Conservation (phyloP, 805 yeast species). For the Monosporozyma yasuniensis region DNA sequence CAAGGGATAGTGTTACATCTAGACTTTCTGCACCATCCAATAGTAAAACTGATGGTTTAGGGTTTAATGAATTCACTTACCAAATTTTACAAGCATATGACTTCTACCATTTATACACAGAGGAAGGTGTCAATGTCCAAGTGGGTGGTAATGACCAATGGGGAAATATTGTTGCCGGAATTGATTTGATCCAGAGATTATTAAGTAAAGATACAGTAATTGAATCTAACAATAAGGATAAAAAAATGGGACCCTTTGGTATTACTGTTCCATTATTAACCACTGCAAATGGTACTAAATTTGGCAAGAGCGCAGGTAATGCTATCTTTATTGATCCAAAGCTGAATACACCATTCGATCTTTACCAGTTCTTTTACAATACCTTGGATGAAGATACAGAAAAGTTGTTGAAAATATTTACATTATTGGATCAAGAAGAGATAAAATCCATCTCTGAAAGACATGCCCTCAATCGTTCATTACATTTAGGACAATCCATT, state of each 20-base stretch:
- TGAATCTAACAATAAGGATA: slow-evolving; percentile 11
- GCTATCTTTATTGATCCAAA: slow-evolving; percentile 76
- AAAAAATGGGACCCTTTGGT: slow-evolving; percentile 44
- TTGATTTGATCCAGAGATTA: slow-evolving; percentile 65
- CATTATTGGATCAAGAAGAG: slow-evolving; percentile 58
- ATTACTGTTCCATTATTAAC: slow-evolving; percentile 85
- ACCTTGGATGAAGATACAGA: slow-evolving; percentile 68
- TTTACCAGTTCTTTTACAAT: slow-evolving; percentile 80
- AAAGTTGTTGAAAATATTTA: slow-evolving; percentile 63
- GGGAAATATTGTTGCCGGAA: slow-evolving; percentile 96
- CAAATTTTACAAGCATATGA: slow-evolving; percentile 92
- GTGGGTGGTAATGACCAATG: slow-evolving; percentile 97
- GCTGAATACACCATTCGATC: slow-evolving; percentile 70
- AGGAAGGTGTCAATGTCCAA: slow-evolving; percentile 57
- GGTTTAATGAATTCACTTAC: slow-evolving; percentile 90
- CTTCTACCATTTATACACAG: slow-evolving; percentile 67
- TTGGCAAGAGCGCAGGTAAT: slow-evolving; percentile 96
- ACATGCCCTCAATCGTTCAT: slow-evolving; percentile 53
- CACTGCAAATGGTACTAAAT: slow-evolving; percentile 82
- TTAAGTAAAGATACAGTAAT: neutral
- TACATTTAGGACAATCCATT: slow-evolving; percentile 61
- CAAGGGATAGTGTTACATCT: slow-evolving; percentile 76
- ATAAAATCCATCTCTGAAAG: slow-evolving; percentile 39
- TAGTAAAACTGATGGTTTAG: slow-evolving; percentile 54
- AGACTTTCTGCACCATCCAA: slow-evolving; percentile 36